phyloP scores from a whole-genome alignment of 352 stramenopile genomes.

The Elongisporangium anandrum region DNA sequence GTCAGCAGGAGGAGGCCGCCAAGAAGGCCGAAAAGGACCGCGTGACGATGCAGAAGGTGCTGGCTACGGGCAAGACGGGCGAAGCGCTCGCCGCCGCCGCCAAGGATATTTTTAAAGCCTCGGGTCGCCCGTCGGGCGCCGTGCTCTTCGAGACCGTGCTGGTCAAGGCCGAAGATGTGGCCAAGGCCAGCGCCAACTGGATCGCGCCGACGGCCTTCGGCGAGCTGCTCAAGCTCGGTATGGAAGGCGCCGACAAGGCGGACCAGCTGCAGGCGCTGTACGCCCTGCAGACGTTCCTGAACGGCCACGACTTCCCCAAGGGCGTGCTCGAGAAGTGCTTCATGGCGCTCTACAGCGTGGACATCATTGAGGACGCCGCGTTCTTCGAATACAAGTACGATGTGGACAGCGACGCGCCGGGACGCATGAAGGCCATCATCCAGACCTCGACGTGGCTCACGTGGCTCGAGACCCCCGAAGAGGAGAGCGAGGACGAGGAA shows the following conservation, averaged over 20 bases:
- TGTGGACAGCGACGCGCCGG: constrained; percentile 60
- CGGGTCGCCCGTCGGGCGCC: constrained; percentile 30
- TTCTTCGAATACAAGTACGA: constrained; percentile 89
- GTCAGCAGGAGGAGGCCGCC: constrained; percentile 35
- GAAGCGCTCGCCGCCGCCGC: constrained; percentile 49
- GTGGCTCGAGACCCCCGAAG: constrained; percentile 78
- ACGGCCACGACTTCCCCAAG: constrained; percentile 73
- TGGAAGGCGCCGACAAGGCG: constrained; percentile 46
- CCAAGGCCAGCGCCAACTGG: constrained; percentile 79
- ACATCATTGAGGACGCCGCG: constrained; percentile 73
- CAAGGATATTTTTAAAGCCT: constrained; percentile 49
- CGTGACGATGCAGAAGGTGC: constrained; percentile 52
- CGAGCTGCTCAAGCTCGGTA: constrained; percentile 47
- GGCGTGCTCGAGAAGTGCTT: constrained; percentile 81
- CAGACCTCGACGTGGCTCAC: constrained; percentile 77
- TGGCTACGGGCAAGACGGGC: constrained; percentile 60
- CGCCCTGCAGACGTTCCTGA: constrained; percentile 71
- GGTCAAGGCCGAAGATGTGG: constrained; percentile 48
- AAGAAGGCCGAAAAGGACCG: constrained; percentile 49
- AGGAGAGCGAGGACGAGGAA: constrained; percentile 68
- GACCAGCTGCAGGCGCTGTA: constrained; percentile 73
- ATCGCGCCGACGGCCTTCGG: constrained; percentile 60
- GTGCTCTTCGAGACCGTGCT: constrained; percentile 59
- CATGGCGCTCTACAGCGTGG: constrained; percentile 80
- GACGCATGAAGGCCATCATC: constrained; percentile 82